Base-by-base conservation (phyloP, 441 rosid species). In the Populus hybrid region DNA sequence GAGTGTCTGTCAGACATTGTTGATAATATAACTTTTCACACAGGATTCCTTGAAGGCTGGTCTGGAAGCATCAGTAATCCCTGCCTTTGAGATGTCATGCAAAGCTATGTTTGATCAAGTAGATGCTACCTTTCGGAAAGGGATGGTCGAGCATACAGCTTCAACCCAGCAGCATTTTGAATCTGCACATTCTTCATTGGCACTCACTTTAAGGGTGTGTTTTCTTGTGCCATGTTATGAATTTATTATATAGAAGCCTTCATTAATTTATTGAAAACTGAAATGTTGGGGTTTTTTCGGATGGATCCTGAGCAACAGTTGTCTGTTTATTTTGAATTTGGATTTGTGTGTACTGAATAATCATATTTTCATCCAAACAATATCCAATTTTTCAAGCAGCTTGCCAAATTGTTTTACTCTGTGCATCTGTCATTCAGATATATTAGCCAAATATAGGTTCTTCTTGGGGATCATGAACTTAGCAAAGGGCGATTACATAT, bases 31-130 rank as follows among this genome's bases (percentile, higher is more conserved):
- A 11, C 59, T 23, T 61, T 24, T 50, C 59, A 14, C 6, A 84
- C 86, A 92, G 97, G 94, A 92, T 77, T 81, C 93, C 65, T 77
- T 92, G 80, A 88, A 89, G 81, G 79, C 90, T 80, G 79, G 89
- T 83, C 75, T 92, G 86, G 97, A 90, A 83, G 84, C 91, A 77
- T 89, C 93, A 30, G 74, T 92, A 64, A 77, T 92, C 81, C 97
- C 97, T 54, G 91, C 95, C 67, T 92, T 92, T 83, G 97, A 92
- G 85, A 79, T 85, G 85, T 86, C 94, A 57, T 92, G 97, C 88
- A 92, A 92, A 87, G 84, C 93, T 30, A 87, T 89, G 95, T 92
- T 92, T 70, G 92, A 90, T 81, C 93, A 89, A 83, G 88, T 92
- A 24, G 95, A 92, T 81, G 82, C 85, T 16, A 73, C 95, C 76